Conservation (phyloP, 2,329 filamentous ascomycete genomes). For the Pestalotiopsis sp. region DNA sequence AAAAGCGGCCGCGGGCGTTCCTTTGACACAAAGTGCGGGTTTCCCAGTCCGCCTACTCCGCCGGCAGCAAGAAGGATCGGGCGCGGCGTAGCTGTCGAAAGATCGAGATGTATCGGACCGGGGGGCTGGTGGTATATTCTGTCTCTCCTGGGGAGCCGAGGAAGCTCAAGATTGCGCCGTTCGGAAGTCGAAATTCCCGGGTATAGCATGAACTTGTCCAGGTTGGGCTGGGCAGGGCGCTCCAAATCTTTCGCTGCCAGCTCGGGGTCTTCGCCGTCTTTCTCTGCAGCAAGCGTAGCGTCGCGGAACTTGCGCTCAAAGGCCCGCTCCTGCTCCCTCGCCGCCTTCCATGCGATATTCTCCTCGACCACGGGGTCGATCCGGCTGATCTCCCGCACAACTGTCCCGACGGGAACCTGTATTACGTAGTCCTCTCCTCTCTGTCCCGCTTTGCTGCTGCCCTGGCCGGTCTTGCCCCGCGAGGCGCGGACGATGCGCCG, state of each 20-base stretch:
- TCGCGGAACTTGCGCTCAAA: slow-evolving; percentile 28
- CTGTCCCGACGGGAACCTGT: slow-evolving; percentile 88
- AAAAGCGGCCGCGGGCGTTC: slow-evolving; percentile 79
- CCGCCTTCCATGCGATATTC: slow-evolving; percentile 36
- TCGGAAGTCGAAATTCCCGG: slow-evolving; percentile 75
- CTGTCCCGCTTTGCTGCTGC: slow-evolving; percentile 72
- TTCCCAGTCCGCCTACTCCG: slow-evolving; percentile 86
- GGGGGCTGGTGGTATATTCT: slow-evolving; percentile 68
- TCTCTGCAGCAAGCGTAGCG: slow-evolving; percentile 39
- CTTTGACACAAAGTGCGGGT: slow-evolving; percentile 86
- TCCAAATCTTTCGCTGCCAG: slow-evolving; percentile 21
- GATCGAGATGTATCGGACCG: slow-evolving; percentile 72
- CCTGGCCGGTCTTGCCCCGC: slow-evolving; percentile 77
- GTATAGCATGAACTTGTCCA: slow-evolving; percentile 84
- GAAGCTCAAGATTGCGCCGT: slow-evolving; percentile 56
- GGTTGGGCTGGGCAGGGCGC: slow-evolving; percentile 41
- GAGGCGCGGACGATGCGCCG: slow-evolving; percentile 75
- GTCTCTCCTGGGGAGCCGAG: slow-evolving; percentile 53
- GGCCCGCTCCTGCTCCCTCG: slow-evolving; percentile 38
- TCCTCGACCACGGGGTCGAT: slow-evolving; percentile 78
- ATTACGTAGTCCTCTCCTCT: slow-evolving; percentile 87
- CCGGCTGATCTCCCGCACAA: slow-evolving; percentile 80
- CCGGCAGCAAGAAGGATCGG: slow-evolving; percentile 87
- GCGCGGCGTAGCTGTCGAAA: slow-evolving; percentile 75
- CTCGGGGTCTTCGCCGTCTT: slow-evolving; percentile 44